A percentile compares a stretch with the other conserved stretches of the same genome.
phyloP scores from a whole-genome alignment of 768 basidiomycete genomes.

The Inosperma sp. region DNA sequence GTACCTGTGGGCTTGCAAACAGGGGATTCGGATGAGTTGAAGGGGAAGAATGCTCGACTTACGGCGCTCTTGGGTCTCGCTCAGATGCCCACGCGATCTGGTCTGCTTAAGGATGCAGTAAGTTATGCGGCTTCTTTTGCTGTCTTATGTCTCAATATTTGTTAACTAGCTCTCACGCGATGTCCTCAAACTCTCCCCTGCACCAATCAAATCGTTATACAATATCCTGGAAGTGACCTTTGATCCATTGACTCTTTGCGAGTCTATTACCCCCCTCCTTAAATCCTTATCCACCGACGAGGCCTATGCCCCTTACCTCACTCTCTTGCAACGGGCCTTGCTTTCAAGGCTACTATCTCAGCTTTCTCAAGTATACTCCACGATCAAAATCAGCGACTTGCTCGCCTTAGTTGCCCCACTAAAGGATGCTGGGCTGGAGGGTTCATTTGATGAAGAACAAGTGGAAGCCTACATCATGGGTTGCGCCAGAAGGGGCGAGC shows the following conservation, averaged over 20 bases:
- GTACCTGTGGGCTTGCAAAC: slow-evolving; percentile 74
- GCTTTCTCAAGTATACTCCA: slow-evolving; percentile 88
- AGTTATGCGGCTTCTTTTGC: slow-evolving; percentile 26
- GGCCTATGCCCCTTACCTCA: slow-evolving; percentile 75
- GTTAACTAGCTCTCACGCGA: slow-evolving; percentile 65
- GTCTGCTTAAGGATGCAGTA: slow-evolving; percentile 83
- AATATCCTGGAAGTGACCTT: slow-evolving; percentile 88
- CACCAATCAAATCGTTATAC: slow-evolving; percentile 73
- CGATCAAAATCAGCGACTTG: slow-evolving; percentile 74
- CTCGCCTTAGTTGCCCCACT: slow-evolving; percentile 76
- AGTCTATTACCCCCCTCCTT: slow-evolving; percentile 75
- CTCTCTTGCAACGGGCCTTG: slow-evolving; percentile 86
- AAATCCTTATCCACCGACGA: slow-evolving; percentile 49
- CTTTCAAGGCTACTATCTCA: slow-evolving; percentile 88
- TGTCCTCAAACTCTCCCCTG: slow-evolving; percentile 74
- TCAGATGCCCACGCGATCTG: slow-evolving; percentile 81
- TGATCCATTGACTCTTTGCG: slow-evolving; percentile 84
- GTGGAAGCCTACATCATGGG: slow-evolving; percentile 92
- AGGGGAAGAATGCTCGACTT: slow-evolving; percentile 70
- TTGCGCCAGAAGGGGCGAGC: slow-evolving; percentile 81
- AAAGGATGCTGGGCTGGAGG: slow-evolving; percentile 47
- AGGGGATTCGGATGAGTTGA: slow-evolving; percentile 43
- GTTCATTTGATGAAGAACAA: slow-evolving; percentile 66
- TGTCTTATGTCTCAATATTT: slow-evolving; percentile 2
- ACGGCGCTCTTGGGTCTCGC: slow-evolving; percentile 81